Conservation (phyloP, 192 early-diverging fungal species). For the Coemansia sp. region DNA sequence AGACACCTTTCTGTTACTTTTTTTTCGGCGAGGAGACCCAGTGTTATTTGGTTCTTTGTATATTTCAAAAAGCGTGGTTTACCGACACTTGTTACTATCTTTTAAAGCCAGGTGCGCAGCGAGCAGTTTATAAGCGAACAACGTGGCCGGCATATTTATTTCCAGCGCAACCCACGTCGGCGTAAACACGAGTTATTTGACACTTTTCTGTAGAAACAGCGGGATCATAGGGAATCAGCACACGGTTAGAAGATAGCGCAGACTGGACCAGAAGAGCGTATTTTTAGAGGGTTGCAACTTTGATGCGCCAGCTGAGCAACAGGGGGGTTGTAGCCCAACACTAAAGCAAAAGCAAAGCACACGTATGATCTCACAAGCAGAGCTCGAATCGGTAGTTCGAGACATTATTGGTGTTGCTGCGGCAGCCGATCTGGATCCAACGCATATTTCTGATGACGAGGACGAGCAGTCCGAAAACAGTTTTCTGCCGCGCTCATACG, state of each 20-base stretch:
- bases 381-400: conserved; percentile 37
- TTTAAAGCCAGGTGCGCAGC: background rate
- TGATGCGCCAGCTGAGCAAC: background rate
- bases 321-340: background rate
- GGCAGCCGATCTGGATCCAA: conserved; percentile 17
- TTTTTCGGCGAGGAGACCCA: background rate
- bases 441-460: conserved; percentile 14
- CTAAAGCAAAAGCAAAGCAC: background rate
- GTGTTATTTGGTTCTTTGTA: background rate
- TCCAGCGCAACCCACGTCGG: too few species aligned
- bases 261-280: too few species aligned
- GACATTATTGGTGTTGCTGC: conserved; percentile 48
- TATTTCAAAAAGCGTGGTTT: background rate
- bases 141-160: too few species aligned
- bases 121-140: background rate
- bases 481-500: conserved; percentile 43
- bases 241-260: too few species aligned
- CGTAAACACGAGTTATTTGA: too few species aligned
- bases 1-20: background rate
- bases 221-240: too few species aligned
- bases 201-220: too few species aligned
- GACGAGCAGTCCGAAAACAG: conserved; percentile 42
- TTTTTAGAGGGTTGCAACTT: background rate
- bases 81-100: background rate
- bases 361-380: conserved; percentile 41